Evolutionary conservation across 768 basidiomycete genomes (phyloP).

Genomic region (Trametes cingulata): DNA sequence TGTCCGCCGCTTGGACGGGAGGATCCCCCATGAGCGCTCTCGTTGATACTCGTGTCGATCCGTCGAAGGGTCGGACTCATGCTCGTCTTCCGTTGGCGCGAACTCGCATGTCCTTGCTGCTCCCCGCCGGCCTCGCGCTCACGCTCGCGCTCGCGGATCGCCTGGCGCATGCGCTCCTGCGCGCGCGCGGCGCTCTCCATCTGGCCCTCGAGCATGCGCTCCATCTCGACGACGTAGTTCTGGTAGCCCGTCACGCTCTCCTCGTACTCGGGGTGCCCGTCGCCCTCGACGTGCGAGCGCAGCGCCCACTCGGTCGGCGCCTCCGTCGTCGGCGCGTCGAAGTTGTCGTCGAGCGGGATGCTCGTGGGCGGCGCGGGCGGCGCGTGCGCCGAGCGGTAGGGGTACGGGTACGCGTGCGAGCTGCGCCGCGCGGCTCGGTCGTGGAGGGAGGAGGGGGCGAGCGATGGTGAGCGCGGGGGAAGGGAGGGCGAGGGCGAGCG

Average conservation of each 20-base stretch:
- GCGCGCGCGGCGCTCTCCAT: conserved; percentile 18
- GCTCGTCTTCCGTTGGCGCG: not conserved
- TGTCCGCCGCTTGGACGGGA: not conserved
- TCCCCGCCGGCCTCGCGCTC: not conserved
- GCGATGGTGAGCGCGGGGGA: not conserved
- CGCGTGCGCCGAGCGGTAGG: conserved; percentile 11
- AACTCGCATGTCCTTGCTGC: not conserved
- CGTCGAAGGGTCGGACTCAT: conserved; percentile 1
- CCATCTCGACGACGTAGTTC: conserved; percentile 34
- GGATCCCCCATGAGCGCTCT: conserved; percentile 13
- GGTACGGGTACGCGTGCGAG: conserved; percentile 12
- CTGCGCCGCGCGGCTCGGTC: conserved; percentile 16
- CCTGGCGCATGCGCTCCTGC: conserved; percentile 16
- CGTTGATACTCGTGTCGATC: conserved; percentile 5
- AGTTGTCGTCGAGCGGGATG: conserved; percentile 31
- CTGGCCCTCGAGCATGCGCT: conserved; percentile 30
- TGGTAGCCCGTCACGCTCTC: conserved; percentile 32
- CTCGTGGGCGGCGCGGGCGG: conserved; percentile 23
- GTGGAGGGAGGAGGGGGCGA: not conserved
- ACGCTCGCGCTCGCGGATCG: not conserved
- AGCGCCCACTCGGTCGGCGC: conserved; percentile 30
- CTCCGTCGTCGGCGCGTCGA: conserved; percentile 32
- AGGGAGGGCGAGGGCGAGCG: not conserved
- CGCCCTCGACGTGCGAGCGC: conserved; percentile 9
- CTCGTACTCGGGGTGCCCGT: conserved; percentile 26